Evolutionary conservation across 345 rosid species (phyloP).

Genomic region (Citrus reticulata): DNA sequence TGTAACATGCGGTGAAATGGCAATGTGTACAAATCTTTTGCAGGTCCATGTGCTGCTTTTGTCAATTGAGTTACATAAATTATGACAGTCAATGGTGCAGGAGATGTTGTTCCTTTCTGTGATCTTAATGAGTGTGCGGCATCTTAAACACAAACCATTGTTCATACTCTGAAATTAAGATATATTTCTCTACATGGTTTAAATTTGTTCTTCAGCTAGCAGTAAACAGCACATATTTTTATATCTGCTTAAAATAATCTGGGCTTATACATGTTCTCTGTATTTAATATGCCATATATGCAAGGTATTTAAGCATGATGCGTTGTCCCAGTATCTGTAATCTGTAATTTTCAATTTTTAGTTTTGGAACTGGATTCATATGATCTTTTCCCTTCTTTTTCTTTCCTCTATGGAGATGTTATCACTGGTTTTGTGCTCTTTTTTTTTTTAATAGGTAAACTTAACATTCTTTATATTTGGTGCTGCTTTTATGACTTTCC

Average conservation of each 20-base stretch:
- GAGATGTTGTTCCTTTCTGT: neutral
- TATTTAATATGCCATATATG: neutral
- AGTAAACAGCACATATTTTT: neutral
- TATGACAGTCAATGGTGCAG: neutral
- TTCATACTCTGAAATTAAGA: neutral
- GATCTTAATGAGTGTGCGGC: neutral
- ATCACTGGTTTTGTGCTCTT: neutral
- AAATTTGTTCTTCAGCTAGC: neutral
- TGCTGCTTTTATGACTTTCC: neutral
- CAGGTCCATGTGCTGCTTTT: constrained; percentile 47
- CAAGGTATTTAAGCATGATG: neutral
- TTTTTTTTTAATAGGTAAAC: neutral
- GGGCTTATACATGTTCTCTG: neutral
- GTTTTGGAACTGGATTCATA: neutral
- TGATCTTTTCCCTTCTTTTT: neutral
- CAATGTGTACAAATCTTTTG: constrained; percentile 92
- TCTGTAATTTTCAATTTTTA: neutral
- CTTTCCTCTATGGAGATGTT: neutral
- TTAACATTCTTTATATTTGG: neutral
- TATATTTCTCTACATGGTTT: neutral
- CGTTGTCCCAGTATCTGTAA: neutral
- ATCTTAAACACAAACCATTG: neutral
- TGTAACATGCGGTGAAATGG: constrained; percentile 98
- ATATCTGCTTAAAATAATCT: neutral
- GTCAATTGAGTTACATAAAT: neutral